Conservation (phyloP, 441 rosid species). For the Populus trichocarpa region DNA sequence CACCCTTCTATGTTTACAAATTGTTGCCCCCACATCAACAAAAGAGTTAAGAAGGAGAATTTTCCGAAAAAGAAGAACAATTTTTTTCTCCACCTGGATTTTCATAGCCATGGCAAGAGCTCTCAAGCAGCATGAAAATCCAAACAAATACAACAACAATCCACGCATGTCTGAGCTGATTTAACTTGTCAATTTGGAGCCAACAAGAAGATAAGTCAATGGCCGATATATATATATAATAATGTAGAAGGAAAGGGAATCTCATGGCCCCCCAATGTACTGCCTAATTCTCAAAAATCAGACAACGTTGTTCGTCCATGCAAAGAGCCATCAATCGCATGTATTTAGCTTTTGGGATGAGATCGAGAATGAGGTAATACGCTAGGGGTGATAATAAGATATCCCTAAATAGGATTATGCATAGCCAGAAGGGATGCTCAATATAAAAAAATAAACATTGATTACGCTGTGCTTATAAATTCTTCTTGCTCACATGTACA, state of each 20-base stretch:
- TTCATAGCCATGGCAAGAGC: background rate
- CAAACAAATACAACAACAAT: background rate
- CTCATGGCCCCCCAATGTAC: too few species aligned
- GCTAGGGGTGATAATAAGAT: background rate
- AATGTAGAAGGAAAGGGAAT: too few species aligned
- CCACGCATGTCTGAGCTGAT: slow-evolving; percentile 10
- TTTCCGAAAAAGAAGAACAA: background rate
- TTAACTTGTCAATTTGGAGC: background rate
- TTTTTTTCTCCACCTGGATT: background rate
- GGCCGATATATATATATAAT: too few species aligned
- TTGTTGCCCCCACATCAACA: slow-evolving; percentile 5
- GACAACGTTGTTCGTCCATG: background rate
- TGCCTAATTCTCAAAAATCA: background rate
- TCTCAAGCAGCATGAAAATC: background rate
- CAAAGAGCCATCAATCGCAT: background rate
- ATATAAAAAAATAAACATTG: background rate
- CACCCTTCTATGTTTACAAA: slow-evolving; percentile 16
- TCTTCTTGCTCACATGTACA: background rate
- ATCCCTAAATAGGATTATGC: background rate
- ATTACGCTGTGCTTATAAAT: background rate
- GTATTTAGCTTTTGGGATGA: too few species aligned
- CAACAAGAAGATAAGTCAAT: background rate
- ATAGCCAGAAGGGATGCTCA: background rate
- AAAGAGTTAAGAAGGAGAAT: background rate
- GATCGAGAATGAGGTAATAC: background rate